A percentile compares a stretch with the other conserved stretches of the same genome.
These are phyloP conservation scores for Trichoderma gamsii DNA, from an alignment of 495 filamentous ascomycete genomes.

Conservation along the genomic window DNA sequence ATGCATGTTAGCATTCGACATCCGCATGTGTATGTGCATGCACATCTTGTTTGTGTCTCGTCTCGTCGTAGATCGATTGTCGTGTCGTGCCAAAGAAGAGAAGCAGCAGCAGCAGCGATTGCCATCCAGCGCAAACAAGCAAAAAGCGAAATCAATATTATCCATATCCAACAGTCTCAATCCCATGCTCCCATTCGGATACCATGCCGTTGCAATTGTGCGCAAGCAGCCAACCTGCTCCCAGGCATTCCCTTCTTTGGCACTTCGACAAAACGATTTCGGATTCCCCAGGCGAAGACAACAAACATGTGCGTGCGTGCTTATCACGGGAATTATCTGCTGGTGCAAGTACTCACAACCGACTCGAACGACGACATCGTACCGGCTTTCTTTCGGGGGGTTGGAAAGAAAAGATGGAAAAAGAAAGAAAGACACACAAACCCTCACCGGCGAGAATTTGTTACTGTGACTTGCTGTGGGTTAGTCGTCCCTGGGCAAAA, in stretches of 20 bases:
- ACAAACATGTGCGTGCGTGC: conserved; percentile 7
- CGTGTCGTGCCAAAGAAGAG: not conserved
- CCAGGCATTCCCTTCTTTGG: not conserved
- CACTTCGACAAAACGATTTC: not conserved
- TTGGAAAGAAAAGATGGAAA: conserved; percentile 27
- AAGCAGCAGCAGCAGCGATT: conserved; percentile 13
- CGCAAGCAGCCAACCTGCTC: not conserved
- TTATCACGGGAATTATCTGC: not conserved
- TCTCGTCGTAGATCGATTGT: not conserved
- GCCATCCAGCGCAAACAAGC: not conserved
- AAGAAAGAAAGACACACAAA: conserved; percentile 25
- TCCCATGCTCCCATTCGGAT: not conserved
- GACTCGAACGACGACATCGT: conserved; percentile 97
- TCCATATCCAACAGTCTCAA: not conserved
- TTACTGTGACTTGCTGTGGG: conserved; percentile 22
- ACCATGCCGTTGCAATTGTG: not conserved
- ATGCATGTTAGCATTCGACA: conserved; percentile 20
- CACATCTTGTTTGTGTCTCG: not conserved
- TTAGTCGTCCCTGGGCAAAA: conserved; percentile 28
- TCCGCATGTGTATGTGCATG: not conserved
- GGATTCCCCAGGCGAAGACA: conserved; percentile 11
- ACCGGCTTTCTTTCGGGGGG: conserved; percentile 40
- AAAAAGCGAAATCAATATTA: not conserved
- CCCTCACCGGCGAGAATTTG: conserved; percentile 14
- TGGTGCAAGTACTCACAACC: conserved; percentile 65